A percentile compares a stretch with the other conserved stretches of the same genome.
phyloP scores from a whole-genome alignment of 2,329 filamentous ascomycete species.

The Aureobasidium uvarum region DNA sequence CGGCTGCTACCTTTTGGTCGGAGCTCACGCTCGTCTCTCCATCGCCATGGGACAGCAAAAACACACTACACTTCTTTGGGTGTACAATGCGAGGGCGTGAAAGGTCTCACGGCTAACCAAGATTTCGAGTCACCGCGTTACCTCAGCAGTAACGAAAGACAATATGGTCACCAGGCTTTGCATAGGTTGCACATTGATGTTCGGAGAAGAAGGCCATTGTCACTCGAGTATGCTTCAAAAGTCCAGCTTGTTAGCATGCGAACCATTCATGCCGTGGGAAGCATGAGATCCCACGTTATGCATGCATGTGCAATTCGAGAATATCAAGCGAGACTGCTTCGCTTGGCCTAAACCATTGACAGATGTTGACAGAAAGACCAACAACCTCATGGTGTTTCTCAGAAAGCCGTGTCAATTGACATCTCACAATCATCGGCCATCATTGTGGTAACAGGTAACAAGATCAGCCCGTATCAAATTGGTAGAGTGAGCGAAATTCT shows the following conservation, averaged over 20 bases:
- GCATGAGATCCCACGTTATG: neutral
- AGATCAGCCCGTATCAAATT: neutral
- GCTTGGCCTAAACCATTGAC: neutral
- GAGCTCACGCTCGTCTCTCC: neutral
- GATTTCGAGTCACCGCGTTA: neutral
- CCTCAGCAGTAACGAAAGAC: neutral
- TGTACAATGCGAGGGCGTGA: neutral
- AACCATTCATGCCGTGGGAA: no score
- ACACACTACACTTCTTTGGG: neutral
- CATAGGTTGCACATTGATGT: neutral
- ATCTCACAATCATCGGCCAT: neutral
- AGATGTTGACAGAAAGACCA: neutral
- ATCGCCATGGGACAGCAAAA: neutral
- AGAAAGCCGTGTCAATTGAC: neutral
- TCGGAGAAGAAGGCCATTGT: neutral
- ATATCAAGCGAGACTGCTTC: neutral
- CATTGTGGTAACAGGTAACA: neutral
- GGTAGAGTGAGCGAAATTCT: neutral
- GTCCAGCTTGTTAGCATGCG: neutral
- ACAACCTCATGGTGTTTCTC: neutral
- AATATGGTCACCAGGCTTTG: neutral
- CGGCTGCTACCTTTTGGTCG: neutral
- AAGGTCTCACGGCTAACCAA: neutral
- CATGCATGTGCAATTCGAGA: neutral
- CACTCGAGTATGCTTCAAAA: neutral